A percentile compares a stretch with the other conserved stretches of the same genome.
Evolutionary conservation across 805 yeast genomes (phyloP).

Genomic region (Ogataea polymorpha): DNA sequence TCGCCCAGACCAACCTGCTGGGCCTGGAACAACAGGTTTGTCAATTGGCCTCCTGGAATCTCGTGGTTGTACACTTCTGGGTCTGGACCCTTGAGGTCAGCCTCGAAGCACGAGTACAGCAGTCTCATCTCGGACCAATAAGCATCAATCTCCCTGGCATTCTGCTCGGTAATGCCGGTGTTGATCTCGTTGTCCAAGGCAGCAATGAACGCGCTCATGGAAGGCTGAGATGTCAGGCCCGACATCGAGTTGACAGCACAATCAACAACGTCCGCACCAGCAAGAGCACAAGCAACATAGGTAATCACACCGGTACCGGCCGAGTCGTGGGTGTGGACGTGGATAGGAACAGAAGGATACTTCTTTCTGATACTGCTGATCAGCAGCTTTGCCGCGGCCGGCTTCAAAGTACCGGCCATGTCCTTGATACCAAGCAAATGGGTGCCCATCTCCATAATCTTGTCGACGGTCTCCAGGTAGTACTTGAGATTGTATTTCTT

Average conservation of each 20-base stretch:
- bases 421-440: slow-evolving; percentile 97
- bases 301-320: slow-evolving; percentile 99
- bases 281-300: slow-evolving; percentile 88
- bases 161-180: slow-evolving; percentile 63
- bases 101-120: slow-evolving; percentile 94
- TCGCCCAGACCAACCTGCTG: slow-evolving; percentile 97
- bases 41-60: slow-evolving; percentile 99
- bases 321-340: slow-evolving; percentile 98
- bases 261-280: slow-evolving; percentile 98
- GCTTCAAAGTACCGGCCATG: slow-evolving; percentile 99
- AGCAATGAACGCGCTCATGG: slow-evolving; percentile 88
- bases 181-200: slow-evolving; percentile 84
- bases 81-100: slow-evolving; percentile 98
- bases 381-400: slow-evolving; percentile 83
- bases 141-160: slow-evolving; percentile 80
- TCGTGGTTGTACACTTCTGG: slow-evolving; percentile 98
- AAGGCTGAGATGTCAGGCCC: slow-evolving; percentile 98
- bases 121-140: slow-evolving; percentile 99
- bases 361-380: slow-evolving; percentile 77
- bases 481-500: slow-evolving; percentile 94
- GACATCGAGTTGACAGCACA: slow-evolving; percentile 97
- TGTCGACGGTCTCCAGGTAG: slow-evolving; percentile 76
- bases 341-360: slow-evolving; percentile 94
- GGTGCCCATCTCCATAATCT: slow-evolving; percentile 90
- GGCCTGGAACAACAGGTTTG: slow-evolving; percentile 97